Percentiles rank a stretch among this genome's conserved stretches.
Evolutionary conservation across 108 stramenopile species (phyloP).

Genomic region (Nitzschia sp.): DNA sequence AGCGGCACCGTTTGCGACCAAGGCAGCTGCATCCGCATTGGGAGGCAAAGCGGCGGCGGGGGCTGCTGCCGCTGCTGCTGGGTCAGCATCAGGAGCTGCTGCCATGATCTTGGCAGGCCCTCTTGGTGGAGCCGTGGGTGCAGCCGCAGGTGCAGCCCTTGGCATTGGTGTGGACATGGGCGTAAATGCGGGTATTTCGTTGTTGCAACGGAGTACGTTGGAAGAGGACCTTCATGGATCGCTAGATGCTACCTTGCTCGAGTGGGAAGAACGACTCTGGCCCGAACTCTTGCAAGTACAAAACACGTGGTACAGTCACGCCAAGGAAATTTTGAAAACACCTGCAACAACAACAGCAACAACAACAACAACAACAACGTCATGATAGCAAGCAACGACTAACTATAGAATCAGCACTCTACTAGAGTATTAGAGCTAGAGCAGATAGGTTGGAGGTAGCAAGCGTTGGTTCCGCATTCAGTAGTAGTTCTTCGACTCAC

Average conservation of each 20-base stretch:
- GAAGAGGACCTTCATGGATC: conserved; percentile 21
- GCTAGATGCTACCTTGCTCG: conserved; percentile 16
- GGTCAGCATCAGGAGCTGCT: conserved; percentile 4
- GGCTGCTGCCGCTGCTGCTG: conserved; percentile 13
- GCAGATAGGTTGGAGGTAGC: no score
- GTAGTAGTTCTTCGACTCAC: no score
- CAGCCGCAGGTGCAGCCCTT: conserved; percentile 21
- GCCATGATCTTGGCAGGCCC: no score
- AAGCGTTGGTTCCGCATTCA: no score
- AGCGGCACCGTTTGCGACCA: conserved; percentile 21
- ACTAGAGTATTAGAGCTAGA: no score
- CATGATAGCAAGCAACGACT: no score
- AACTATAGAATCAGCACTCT: no score
- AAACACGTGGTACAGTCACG: no score
- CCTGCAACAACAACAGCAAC: no score
- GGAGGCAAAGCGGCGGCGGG: not conserved
- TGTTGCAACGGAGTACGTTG: conserved; percentile 13
- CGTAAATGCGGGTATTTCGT: conserved; percentile 18
- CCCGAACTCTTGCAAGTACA: no score
- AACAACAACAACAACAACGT: no score
- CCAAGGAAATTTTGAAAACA: no score
- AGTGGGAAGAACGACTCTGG: conserved; percentile 38
- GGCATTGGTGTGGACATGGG: conserved; percentile 26
- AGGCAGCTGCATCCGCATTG: conserved; percentile 18
- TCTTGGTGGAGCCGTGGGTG: conserved; percentile 21